Evolutionary conservation across 768 basidiomycete genomes (phyloP).

Genomic region (Sporobolomyces pararoseus): DNA sequence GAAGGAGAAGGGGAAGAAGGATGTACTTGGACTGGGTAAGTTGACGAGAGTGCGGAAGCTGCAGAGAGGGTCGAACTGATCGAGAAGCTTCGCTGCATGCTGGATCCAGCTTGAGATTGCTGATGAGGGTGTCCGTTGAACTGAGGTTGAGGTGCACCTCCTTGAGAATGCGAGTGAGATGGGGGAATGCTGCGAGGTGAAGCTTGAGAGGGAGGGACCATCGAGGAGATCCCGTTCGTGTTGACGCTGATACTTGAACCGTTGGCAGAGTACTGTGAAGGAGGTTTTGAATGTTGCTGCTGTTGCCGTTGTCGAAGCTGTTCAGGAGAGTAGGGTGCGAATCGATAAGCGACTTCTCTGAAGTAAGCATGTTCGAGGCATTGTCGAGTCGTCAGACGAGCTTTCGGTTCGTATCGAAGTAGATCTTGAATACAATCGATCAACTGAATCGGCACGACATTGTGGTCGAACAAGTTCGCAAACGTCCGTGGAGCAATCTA

Average conservation of each 20-base stretch:
- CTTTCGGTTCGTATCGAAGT: slow-evolving; percentile 83
- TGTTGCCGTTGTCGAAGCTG: slow-evolving; percentile 40
- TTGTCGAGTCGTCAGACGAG: slow-evolving; percentile 76
- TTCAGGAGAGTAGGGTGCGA: slow-evolving; percentile 45
- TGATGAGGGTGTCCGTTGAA: slow-evolving; percentile 29
- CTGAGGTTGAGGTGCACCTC: background rate
- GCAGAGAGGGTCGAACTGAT: slow-evolving; percentile 26
- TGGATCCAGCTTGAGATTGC: background rate
- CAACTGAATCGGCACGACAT: slow-evolving; percentile 69
- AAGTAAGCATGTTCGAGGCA: slow-evolving; percentile 88
- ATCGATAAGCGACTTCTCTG: slow-evolving; percentile 59
- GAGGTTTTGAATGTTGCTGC: slow-evolving; percentile 19
- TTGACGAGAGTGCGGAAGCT: slow-evolving; percentile 25
- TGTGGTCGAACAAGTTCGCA: slow-evolving; percentile 66
- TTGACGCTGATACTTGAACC: slow-evolving; percentile 25
- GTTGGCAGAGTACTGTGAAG: slow-evolving; percentile 15
- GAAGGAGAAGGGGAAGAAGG: slow-evolving; percentile 6
- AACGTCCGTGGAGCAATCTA: slow-evolving; percentile 51
- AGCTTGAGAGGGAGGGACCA: slow-evolving; percentile 21
- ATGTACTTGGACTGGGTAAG: slow-evolving; percentile 28
- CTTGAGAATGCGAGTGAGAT: slow-evolving; percentile 36
- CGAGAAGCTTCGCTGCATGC: slow-evolving; percentile 20
- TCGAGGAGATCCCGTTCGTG: slow-evolving; percentile 21
- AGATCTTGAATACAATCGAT: slow-evolving; percentile 89
- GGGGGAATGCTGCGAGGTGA: slow-evolving; percentile 42